Base-by-base conservation (phyloP, 768 basidiomycete genomes). In the Filobasidium wieringae region DNA sequence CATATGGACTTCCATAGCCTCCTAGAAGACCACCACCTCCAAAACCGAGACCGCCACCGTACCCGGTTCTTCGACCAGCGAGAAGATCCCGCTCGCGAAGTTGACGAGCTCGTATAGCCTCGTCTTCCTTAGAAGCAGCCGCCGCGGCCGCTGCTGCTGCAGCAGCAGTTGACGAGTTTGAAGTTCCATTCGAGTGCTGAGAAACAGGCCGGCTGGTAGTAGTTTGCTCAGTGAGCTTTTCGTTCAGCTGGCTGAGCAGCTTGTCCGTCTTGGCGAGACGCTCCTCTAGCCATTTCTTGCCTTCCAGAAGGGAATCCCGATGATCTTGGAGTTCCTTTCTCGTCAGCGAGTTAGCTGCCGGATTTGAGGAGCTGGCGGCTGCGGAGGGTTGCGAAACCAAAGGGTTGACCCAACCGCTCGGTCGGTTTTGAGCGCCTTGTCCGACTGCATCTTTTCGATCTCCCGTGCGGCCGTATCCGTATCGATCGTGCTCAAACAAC, bases 231-330 rank as follows among this genome's bases (percentile, higher is more conserved):
- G 67, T 65, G 57, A 73, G 61, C 56, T 66, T 66, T 39, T 70
- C 71, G 40, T 73, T 71, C 7, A 73, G 66, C 64, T 66, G 64
- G 19, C 63, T 58, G 9, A 73, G 45, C 51, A 71, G 58, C 47
- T 67, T 64, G 26, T 73, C 70, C 17, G 70, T 72, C 56, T 66
- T 67, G 31, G 61, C 27, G 30, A 73, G 47, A 63, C 67, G 72
- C 24, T 53, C 60, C 29, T 73, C 72, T 12, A 73, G 57, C 72
- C 72, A 73, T 47, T 62, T 49, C 51, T 69, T 70, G 58, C 70
- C 70, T 37, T 73, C 70, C 19, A 71, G 56, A 4, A 73, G 64
- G 50, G 69, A 66, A 45, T 73, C 72, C 8, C 70, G 67, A 43
- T 73, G 72, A 41, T 73, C 72, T 14, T 54, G 32, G 0, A 73